A percentile compares a stretch with the other conserved stretches of the same genome.
phyloP scores from a whole-genome alignment of 768 basidiomycete genomes.

The Mycena rebaudengoi region DNA sequence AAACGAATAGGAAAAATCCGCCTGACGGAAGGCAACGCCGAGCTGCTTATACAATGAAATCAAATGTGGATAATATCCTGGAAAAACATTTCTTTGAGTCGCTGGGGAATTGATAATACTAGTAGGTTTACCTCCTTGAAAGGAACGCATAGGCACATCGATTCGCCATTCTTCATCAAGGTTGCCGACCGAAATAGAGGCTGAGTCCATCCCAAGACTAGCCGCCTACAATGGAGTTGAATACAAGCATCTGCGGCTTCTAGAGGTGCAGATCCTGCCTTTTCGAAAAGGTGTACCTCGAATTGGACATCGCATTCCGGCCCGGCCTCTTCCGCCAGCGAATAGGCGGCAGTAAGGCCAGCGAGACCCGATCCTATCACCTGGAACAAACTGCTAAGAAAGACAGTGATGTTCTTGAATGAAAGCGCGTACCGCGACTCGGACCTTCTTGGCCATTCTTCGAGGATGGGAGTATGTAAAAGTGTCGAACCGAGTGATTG shows the following conservation, averaged over 20 bases:
- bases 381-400: too few species aligned
- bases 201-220: slow-evolving; percentile 73
- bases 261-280: slow-evolving; percentile 48
- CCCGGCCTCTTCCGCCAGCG: slow-evolving; percentile 48
- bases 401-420: too few species aligned
- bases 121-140: slow-evolving; percentile 70
- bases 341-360: slow-evolving; percentile 73
- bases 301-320: slow-evolving; percentile 52
- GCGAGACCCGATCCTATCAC: too few species aligned
- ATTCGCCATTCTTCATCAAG: slow-evolving; percentile 58
- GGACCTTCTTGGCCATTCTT: too few species aligned
- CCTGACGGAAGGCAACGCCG: slow-evolving; percentile 61
- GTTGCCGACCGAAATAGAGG: slow-evolving; percentile 58
- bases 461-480: too few species aligned
- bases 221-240: slow-evolving; percentile 49
- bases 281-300: slow-evolving; percentile 80
- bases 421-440: too few species aligned
- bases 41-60: slow-evolving; percentile 70
- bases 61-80: slow-evolving; percentile 80
- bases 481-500: too few species aligned
- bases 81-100: background rate
- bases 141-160: slow-evolving; percentile 85
- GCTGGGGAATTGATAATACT: background rate
- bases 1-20: slow-evolving; percentile 80
- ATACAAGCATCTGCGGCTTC: background rate